A percentile compares a stretch with the other conserved stretches of the same genome.
Conservation (phyloP, 148 eudicot genomes). For the Polygonum maritimum region DNA sequence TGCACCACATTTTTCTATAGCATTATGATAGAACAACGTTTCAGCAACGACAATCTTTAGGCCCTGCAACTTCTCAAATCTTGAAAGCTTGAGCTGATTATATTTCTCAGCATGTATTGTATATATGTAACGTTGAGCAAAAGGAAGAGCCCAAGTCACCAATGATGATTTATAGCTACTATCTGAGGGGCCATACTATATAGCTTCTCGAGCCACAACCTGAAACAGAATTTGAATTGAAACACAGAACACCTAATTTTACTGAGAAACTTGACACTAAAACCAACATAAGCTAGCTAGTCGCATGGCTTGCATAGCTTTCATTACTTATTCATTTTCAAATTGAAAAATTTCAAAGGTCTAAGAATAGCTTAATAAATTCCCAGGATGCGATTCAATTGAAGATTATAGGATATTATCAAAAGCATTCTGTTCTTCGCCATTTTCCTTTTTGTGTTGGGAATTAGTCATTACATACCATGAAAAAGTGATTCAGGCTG, state of each 20-base stretch:
- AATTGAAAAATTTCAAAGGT: neutral
- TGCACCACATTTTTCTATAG: conserved; percentile 39
- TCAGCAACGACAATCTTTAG: conserved; percentile 61
- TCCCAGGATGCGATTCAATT: neutral
- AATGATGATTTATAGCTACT: conserved; percentile 45
- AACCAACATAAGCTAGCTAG: neutral
- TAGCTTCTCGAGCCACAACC: conserved; percentile 86
- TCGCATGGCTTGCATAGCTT: neutral
- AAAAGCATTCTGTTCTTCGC: neutral
- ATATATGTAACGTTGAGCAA: conserved; percentile 79
- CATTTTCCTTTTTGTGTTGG: neutral
- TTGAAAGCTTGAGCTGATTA: conserved; percentile 53
- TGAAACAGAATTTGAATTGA: conserved; percentile 18
- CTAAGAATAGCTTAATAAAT: neutral
- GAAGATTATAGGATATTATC: neutral
- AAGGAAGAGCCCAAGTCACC: conserved; percentile 84
- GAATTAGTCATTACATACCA: too few species aligned
- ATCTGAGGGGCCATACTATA: conserved; percentile 56
- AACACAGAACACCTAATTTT: neutral
- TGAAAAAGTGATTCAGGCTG: neutral
- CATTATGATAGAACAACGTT: conserved; percentile 59
- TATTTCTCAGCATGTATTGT: conserved; percentile 54
- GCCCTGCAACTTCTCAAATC: conserved; percentile 28
- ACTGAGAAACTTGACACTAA: neutral
- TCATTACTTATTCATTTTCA: neutral